phyloP scores from a whole-genome alignment of 345 rosid species.

The Eucalyptus lansdowneana region DNA sequence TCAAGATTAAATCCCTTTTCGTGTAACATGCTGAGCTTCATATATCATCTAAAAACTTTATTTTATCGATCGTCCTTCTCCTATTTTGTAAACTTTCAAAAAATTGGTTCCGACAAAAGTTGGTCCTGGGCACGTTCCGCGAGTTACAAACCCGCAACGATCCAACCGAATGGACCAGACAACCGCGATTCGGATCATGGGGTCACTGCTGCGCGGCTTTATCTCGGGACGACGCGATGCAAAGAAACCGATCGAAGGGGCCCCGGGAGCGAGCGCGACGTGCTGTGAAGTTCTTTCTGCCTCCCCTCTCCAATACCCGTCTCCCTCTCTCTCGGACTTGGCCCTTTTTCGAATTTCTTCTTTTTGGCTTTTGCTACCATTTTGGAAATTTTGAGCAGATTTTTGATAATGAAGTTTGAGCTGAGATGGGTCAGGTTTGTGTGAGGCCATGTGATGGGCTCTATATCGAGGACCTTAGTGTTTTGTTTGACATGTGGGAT shows the following conservation, averaged over 20 bases:
- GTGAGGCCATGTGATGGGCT: not conserved
- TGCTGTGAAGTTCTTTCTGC: not conserved
- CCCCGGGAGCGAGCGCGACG: not conserved
- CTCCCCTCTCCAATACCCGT: not conserved
- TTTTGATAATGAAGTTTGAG: not conserved
- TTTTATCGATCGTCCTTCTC: not conserved
- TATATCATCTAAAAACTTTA: not conserved
- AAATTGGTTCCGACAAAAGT: no score
- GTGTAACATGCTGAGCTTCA: not conserved
- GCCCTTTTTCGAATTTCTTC: not conserved
- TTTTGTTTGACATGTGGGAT: not conserved
- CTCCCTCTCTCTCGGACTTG: not conserved
- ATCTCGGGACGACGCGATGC: not conserved
- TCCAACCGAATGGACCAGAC: not conserved
- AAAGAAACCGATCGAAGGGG: rapidly evolving
- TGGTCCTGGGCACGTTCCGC: not conserved
- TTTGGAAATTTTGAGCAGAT: not conserved
- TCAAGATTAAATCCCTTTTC: not conserved
- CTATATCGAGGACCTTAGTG: not conserved
- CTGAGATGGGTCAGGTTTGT: not conserved
- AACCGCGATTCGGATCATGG: rapidly evolving
- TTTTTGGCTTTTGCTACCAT: not conserved
- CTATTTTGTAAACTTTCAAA: not conserved
- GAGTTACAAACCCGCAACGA: not conserved
- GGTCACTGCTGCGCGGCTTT: not conserved